phyloP scores from a whole-genome alignment of 768 basidiomycete species.

The Psilocybe cyanescens region DNA sequence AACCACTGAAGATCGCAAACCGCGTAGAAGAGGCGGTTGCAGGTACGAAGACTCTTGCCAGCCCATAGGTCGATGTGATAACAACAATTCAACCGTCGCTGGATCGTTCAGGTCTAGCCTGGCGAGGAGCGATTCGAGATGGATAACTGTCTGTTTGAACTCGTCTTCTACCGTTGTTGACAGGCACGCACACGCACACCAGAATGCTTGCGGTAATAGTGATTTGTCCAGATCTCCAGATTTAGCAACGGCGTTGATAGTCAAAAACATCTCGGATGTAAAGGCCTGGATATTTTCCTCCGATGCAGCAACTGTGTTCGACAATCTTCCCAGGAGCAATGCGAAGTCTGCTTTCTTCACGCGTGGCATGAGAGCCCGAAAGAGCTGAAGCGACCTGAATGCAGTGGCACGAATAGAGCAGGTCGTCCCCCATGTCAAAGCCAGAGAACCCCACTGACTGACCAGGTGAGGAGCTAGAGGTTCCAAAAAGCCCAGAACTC shows the following conservation, averaged over 20 bases:
- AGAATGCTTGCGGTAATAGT: constrained; percentile 83
- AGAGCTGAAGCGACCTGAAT: constrained; percentile 89
- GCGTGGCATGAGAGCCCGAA: constrained; percentile 76
- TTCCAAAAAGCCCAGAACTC: constrained; percentile 67
- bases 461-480: constrained; percentile 72
- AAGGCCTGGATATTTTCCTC: constrained; percentile 83
- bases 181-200: constrained; percentile 82
- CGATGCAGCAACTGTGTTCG: constrained; percentile 78
- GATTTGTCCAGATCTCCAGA: constrained; percentile 59
- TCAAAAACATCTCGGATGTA: constrained; percentile 81
- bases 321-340: constrained; percentile 79
- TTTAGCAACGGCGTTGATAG: constrained; percentile 65
- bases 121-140: constrained; percentile 67
- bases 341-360: constrained; percentile 76
- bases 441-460: constrained; percentile 79
- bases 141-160: constrained; percentile 66
- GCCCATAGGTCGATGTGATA: constrained; percentile 66
- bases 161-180: constrained; percentile 84
- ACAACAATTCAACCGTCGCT: constrained; percentile 66
- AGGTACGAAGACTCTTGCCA: constrained; percentile 71
- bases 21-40: constrained; percentile 74
- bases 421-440: constrained; percentile 82
- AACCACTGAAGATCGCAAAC: constrained; percentile 79
- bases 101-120: constrained; percentile 75
- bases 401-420: constrained; percentile 87